Percentiles rank a stretch among this genome's conserved stretches.
phyloP scores from a whole-genome alignment of 805 yeast species.

The Ogataea thermomethanolica region DNA sequence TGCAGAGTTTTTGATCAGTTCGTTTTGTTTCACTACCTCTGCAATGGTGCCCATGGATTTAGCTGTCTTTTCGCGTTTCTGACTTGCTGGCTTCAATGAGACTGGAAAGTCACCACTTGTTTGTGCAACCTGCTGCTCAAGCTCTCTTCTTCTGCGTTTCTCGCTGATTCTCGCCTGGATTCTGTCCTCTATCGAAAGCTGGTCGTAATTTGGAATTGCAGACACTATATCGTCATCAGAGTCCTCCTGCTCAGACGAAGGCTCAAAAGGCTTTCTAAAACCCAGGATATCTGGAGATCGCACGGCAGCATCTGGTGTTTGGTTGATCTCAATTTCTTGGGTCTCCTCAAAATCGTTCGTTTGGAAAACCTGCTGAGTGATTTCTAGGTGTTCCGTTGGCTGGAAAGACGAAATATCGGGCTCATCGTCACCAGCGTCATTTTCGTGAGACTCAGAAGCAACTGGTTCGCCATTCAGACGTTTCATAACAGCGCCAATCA shows the following conservation, averaged over 20 bases:
- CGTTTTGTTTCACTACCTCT: constrained; percentile 19
- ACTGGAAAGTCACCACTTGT: too few species aligned
- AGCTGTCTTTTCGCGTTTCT: constrained; percentile 8
- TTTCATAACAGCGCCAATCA: constrained; percentile 16
- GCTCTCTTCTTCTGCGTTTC: constrained; percentile 18
- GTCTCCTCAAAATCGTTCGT: background rate
- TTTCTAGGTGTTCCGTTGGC: background rate
- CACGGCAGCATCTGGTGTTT: too few species aligned
- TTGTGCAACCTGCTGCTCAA: constrained; percentile 6
- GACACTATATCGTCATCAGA: constrained; percentile 4
- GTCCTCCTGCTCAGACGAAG: constrained; percentile 1
- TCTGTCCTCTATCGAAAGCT: constrained; percentile 26
- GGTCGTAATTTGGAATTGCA: constrained; percentile 18
- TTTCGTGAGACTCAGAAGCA: constrained; percentile 3
- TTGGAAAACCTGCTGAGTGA: background rate
- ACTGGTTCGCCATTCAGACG: constrained; percentile 14
- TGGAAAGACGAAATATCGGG: background rate
- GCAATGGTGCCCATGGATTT: constrained; percentile 4
- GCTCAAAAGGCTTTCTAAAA: too few species aligned
- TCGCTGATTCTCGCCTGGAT: constrained; percentile 28
- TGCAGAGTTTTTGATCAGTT: constrained; percentile 18
- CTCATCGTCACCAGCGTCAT: constrained; percentile 2
- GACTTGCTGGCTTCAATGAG: background rate
- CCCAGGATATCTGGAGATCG: too few species aligned
- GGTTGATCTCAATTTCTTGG: background rate